Percentiles rank a stretch among this genome's conserved stretches.
Conservation (phyloP, 495 filamentous ascomycete genomes). For the Aspergillus biplanus region DNA sequence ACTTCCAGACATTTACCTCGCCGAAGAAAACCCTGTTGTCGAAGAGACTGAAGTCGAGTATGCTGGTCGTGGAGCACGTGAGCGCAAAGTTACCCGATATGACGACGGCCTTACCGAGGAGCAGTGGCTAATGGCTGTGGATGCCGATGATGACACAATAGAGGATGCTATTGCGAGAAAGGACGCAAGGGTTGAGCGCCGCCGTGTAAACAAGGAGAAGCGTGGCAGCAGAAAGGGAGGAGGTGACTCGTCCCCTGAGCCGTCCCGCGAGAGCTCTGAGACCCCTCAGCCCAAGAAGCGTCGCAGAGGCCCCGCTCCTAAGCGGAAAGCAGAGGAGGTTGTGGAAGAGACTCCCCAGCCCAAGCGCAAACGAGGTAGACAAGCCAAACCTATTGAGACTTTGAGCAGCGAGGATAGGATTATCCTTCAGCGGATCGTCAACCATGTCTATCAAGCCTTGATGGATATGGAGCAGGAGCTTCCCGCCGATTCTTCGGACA, state of each 20-base stretch:
- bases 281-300: constrained; percentile 68
- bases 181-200: constrained; percentile 77
- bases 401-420: constrained; percentile 50
- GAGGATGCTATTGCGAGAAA: constrained; percentile 93
- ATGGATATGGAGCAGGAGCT: constrained; percentile 73
- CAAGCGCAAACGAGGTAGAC: constrained; percentile 80
- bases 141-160: constrained; percentile 91
- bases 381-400: constrained; percentile 65
- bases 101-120: constrained; percentile 98
- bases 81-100: constrained; percentile 90
- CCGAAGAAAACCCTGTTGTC: constrained; percentile 79
- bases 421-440: constrained; percentile 73
- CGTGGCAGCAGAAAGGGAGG: constrained; percentile 48
- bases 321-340: constrained; percentile 83
- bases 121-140: constrained; percentile 91
- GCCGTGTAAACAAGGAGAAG: constrained; percentile 74
- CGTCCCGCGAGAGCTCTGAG: constrained; percentile 80
- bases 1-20: constrained; percentile 89
- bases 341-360: constrained; percentile 76
- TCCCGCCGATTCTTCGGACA: constrained; percentile 62
- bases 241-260: constrained; percentile 73
- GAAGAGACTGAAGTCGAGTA: constrained; percentile 77
- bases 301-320: constrained; percentile 71
- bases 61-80: constrained; percentile 87
- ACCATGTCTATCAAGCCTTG: constrained; percentile 73